Evolutionary conservation across 2,329 filamentous ascomycete genomes (phyloP).

Genomic region (Botrytis tulipae): DNA sequence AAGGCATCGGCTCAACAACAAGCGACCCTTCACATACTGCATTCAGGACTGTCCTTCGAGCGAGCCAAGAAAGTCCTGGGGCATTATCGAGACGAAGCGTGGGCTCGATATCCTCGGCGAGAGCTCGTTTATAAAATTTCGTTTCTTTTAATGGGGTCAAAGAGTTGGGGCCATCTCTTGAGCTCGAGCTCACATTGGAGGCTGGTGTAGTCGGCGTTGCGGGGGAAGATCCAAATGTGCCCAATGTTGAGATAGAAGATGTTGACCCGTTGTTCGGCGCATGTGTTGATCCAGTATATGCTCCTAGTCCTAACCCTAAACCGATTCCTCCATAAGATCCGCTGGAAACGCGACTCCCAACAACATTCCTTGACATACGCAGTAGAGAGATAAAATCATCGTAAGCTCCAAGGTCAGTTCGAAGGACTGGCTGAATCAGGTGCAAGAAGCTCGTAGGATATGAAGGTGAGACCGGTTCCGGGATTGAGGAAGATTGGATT

Average conservation of each 20-base stretch:
- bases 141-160: constrained; percentile 77
- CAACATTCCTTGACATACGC: constrained; percentile 59
- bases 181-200: constrained; percentile 49
- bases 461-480: constrained; percentile 51
- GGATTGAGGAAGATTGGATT: constrained; percentile 31
- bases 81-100: constrained; percentile 86
- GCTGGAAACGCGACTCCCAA: constrained; percentile 66
- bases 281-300: constrained; percentile 44
- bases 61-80: constrained; percentile 90
- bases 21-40: constrained; percentile 82
- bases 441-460: constrained; percentile 74
- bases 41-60: constrained; percentile 77
- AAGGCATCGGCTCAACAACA: constrained; percentile 83
- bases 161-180: constrained; percentile 40
- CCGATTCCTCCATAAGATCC: constrained; percentile 64
- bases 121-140: constrained; percentile 86
- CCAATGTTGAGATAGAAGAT: constrained; percentile 53
- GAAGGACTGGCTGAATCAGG: constrained; percentile 77
- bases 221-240: constrained; percentile 53
- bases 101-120: constrained; percentile 91
- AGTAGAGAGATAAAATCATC: constrained; percentile 82
- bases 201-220: constrained; percentile 58
- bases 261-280: constrained; percentile 59
- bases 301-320: constrained; percentile 46
- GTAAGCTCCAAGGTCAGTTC: constrained; percentile 77